phyloP scores from a whole-genome alignment of 73 alveolate species.

The Tetrahymena malaccensis region DNA sequence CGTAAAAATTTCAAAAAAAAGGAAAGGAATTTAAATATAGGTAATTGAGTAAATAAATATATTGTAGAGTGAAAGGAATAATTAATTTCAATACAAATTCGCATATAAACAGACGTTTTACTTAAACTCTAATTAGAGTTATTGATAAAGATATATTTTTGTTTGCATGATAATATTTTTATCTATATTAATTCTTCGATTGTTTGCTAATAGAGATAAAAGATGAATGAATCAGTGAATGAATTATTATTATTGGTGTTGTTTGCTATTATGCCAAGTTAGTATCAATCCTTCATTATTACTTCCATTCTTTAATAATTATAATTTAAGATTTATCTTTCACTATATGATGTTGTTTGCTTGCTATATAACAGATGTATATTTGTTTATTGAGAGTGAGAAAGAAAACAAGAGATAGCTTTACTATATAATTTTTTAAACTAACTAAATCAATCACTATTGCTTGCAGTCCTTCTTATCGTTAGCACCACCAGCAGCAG shows the following conservation, averaged over 20 bases:
- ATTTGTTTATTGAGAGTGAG: not conserved
- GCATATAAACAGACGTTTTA: not conserved
- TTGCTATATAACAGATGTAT: not conserved
- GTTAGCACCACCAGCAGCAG: constrained; percentile 11
- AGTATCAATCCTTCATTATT: not conserved
- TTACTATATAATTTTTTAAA: not conserved
- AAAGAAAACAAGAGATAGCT: not conserved
- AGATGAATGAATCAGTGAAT: not conserved
- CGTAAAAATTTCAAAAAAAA: too few relatives aligned
- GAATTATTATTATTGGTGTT: not conserved
- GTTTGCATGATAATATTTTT: too few relatives aligned
- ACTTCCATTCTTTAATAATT: not conserved
- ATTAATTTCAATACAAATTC: not conserved
- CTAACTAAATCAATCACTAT: constrained; percentile 21
- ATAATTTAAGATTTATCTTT: not conserved
- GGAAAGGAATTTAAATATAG: too few relatives aligned
- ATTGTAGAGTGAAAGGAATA: not conserved
- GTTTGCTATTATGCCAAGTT: not conserved
- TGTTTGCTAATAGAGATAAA: not conserved
- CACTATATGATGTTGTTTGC: not conserved
- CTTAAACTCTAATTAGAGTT: not conserved
- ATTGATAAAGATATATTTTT: not conserved
- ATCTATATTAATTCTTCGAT: too few relatives aligned
- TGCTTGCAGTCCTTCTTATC: constrained; percentile 36
- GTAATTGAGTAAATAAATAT: too few relatives aligned